A percentile compares a stretch with the other conserved stretches of the same genome.
Conservation (phyloP, 352 stramenopile genomes). For the Globisporangium paroecandrum region DNA sequence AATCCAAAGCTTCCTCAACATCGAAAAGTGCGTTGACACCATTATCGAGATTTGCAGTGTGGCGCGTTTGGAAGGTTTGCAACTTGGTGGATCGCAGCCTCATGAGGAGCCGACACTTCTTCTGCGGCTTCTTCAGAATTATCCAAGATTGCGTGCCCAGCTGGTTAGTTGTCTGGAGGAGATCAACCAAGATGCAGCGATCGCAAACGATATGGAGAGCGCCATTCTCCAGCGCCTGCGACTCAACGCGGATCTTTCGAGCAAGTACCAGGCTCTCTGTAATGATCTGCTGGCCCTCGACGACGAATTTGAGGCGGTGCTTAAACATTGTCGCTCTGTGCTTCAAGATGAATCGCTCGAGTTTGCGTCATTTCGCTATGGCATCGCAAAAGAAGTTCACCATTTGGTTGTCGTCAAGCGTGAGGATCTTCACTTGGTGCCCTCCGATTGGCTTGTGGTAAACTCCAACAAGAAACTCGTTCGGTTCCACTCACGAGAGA, state of each 20-base stretch:
- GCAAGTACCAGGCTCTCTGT: conserved; percentile 21
- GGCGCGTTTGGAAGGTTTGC: conserved; percentile 1
- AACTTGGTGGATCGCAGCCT: not conserved
- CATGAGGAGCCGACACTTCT: conserved; percentile 10
- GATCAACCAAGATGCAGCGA: conserved; percentile 23
- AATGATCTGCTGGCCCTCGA: conserved; percentile 22
- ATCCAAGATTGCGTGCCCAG: conserved; percentile 19
- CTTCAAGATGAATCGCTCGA: conserved; percentile 22
- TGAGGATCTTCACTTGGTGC: conserved; percentile 19
- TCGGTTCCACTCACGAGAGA: conserved; percentile 36
- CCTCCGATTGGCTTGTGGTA: conserved; percentile 38
- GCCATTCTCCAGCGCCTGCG: conserved; percentile 22
- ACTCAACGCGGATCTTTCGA: conserved; percentile 8
- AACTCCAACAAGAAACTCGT: conserved; percentile 45
- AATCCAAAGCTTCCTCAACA: not conserved
- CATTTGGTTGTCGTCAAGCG: conserved; percentile 20
- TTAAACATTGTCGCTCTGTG: conserved; percentile 14
- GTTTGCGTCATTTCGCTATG: conserved; percentile 28
- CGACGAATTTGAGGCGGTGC: conserved; percentile 17
- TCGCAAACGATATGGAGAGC: conserved; percentile 24
- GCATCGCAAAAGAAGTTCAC: conserved; percentile 22
- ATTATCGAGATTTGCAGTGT: conserved; percentile 3
- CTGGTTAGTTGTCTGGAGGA: conserved; percentile 15
- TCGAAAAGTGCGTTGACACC: conserved; percentile 2
- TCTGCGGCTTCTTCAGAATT: conserved; percentile 17